A percentile compares a stretch with the other conserved stretches of the same genome.
Evolutionary conservation across 2,329 filamentous ascomycete genomes (phyloP).

Genomic region (Aspergillus amoenus): DNA sequence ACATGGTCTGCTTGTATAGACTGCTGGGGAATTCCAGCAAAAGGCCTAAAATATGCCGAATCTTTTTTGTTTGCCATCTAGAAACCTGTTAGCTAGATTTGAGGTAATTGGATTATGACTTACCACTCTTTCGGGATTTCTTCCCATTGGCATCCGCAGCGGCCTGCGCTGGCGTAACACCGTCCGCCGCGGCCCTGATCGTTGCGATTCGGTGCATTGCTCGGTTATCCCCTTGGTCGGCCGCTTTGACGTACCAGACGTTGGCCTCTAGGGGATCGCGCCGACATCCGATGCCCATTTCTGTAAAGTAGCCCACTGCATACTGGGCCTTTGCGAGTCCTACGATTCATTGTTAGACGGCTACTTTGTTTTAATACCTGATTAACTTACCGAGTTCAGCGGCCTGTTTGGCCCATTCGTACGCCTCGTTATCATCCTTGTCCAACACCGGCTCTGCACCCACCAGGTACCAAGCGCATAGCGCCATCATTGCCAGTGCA

Average conservation of each 20-base stretch:
- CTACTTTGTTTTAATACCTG: background rate
- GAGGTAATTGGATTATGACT: background rate
- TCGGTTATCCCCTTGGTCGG: conserved; percentile 85
- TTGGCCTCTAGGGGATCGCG: conserved; percentile 95
- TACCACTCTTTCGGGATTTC: conserved; percentile 13
- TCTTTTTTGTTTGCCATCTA: conserved; percentile 12
- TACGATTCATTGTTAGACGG: conserved; percentile 17
- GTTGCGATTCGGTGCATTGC: conserved; percentile 83
- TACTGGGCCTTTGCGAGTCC: conserved; percentile 73
- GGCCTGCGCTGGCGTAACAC: conserved; percentile 38
- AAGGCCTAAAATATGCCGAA: conserved; percentile 13
- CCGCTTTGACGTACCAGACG: conserved; percentile 96
- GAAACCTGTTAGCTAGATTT: background rate
- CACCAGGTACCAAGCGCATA: conserved; percentile 98
- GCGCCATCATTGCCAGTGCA: conserved; percentile 89
- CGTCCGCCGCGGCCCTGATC: conserved; percentile 77
- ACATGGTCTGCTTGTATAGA: conserved; percentile 4
- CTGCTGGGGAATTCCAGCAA: background rate
- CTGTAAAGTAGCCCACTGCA: conserved; percentile 93
- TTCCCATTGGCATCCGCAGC: conserved; percentile 20
- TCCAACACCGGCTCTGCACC: conserved; percentile 89
- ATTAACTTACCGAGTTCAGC: conserved; percentile 73
- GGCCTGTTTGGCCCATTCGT: conserved; percentile 88
- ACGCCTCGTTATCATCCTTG: conserved; percentile 93
- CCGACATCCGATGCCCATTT: conserved; percentile 96